These are phyloP conservation scores for Boechera divaricarpa DNA, from an alignment of 345 rosid species.

Conservation along the genomic window DNA sequence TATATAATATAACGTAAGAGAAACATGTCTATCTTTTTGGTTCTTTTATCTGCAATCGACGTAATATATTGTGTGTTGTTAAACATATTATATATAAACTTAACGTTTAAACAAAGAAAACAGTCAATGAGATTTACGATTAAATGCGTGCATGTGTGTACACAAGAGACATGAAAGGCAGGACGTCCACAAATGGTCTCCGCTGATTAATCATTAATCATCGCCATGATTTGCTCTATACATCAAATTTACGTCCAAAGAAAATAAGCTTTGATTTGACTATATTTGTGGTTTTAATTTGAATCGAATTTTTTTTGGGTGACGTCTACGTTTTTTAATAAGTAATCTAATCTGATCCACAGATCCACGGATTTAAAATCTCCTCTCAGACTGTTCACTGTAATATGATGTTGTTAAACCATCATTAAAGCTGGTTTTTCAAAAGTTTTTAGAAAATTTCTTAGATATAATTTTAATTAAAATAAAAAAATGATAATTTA, in stretches of 20 bases:
- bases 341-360: not conserved
- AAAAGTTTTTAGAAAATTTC: too few relatives aligned
- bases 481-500: too few relatives aligned
- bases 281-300: not conserved
- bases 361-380: not conserved
- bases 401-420: too few relatives aligned
- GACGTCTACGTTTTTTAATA: too few relatives aligned
- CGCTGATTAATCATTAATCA: constrained; percentile 17
- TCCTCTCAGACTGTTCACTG: not conserved
- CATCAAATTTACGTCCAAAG: constrained; percentile 4
- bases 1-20: not conserved
- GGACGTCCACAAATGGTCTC: constrained; percentile 30
- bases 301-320: not conserved
- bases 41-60: constrained; percentile 16
- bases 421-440: too few relatives aligned
- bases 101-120: constrained; percentile 18
- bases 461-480: too few relatives aligned
- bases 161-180: constrained; percentile 6
- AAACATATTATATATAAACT: not conserved
- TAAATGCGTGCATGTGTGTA: constrained; percentile 38
- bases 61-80: not conserved
- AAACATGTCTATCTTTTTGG: constrained; percentile 2
- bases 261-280: not conserved
- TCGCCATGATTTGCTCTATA: constrained; percentile 45
- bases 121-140: constrained; percentile 25